These are phyloP conservation scores for Babesia caballi DNA, from an alignment of 169 alveolate genomes.

Conservation along the genomic window DNA sequence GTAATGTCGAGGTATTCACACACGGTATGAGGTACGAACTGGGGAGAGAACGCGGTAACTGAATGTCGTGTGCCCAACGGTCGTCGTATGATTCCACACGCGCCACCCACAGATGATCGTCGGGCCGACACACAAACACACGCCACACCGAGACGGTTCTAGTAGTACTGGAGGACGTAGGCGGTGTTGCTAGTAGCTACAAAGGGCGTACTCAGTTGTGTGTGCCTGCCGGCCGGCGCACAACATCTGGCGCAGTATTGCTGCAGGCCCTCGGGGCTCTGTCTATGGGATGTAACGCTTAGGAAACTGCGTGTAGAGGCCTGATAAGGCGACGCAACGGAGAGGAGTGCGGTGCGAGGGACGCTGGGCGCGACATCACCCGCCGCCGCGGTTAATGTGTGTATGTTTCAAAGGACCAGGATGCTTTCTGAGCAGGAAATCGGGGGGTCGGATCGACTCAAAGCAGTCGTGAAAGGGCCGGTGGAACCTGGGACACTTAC, in stretches of 20 bases:
- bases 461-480: not conserved
- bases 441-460: too few species aligned
- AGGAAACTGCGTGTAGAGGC: not conserved
- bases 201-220: not conserved
- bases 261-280: not conserved
- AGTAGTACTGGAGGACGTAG: not conserved
- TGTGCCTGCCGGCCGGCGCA: not conserved
- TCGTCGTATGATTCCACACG: slow-evolving; percentile 35
- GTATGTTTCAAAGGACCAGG: not conserved
- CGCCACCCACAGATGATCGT: not conserved
- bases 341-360: not conserved
- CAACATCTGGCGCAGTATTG: not conserved
- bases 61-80: slow-evolving; percentile 27
- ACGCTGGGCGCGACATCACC: not conserved
- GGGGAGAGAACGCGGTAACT: not conserved
- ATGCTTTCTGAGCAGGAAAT: too few species aligned
- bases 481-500: not conserved
- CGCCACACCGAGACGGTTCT: not conserved
- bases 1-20: not conserved
- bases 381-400: not conserved
- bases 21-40: not conserved
- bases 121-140: not conserved
- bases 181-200: not conserved
- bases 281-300: not conserved
- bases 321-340: not conserved